Evolutionary conservation across 805 yeast species (phyloP).

Genomic region (Starmerella lactis-condensi): DNA sequence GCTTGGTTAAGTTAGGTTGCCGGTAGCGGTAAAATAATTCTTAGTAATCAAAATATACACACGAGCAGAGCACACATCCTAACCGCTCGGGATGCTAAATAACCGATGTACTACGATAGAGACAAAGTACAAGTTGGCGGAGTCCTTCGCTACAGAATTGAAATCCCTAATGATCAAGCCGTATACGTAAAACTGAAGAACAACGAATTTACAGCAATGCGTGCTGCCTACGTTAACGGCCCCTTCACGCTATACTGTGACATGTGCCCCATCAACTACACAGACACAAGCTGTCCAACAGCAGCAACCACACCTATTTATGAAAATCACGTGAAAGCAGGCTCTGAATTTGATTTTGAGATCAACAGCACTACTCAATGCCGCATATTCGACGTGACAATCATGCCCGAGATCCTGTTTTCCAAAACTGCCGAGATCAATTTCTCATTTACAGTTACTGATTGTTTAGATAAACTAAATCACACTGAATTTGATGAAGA

Average conservation of each 20-base stretch:
- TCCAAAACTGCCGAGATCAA: conserved; percentile 48
- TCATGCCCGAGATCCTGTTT: conserved; percentile 63
- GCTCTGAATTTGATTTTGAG: conserved; percentile 43
- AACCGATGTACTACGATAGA: conserved; percentile 12
- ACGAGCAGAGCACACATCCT: no score
- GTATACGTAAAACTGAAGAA: conserved; percentile 39
- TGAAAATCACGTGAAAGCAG: conserved; percentile 47
- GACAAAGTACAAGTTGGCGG: conserved; percentile 31
- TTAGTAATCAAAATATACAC: no score
- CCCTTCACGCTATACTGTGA: conserved; percentile 78
- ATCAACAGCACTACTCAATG: conserved; percentile 29
- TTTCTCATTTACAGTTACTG: conserved; percentile 41
- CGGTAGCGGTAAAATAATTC: no score
- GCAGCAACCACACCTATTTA: conserved; percentile 23
- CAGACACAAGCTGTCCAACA: conserved; percentile 21
- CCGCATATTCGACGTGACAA: conserved; percentile 64
- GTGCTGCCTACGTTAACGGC: conserved; percentile 77
- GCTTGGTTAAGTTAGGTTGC: no score
- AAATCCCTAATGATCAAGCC: conserved; percentile 28
- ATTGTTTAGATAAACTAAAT: conserved; percentile 26
- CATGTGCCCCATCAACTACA: conserved; percentile 47
- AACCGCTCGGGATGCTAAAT: no score
- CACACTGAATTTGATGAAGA: conserved; percentile 59
- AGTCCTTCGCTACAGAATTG: conserved; percentile 35
- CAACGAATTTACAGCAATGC: conserved; percentile 46